Evolutionary conservation across 805 yeast species (phyloP).

Genomic region (Myxozyma kluyveri): DNA sequence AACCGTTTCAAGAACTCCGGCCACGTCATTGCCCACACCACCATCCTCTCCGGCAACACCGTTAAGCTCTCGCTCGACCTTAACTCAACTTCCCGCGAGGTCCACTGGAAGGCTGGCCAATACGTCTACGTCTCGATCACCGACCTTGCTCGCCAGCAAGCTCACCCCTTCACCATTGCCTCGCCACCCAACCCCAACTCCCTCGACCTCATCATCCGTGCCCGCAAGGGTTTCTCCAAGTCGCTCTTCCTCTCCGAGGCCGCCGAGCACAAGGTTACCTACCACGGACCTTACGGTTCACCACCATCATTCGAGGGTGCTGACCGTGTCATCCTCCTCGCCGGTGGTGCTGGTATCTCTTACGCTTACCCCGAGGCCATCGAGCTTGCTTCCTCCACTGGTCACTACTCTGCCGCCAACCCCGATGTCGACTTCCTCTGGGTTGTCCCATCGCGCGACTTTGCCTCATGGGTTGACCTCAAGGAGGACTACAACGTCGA

Average conservation of each 20-base stretch:
- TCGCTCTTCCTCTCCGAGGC: conserved; percentile 27
- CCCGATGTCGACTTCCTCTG: conserved; percentile 35
- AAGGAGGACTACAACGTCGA: conserved; percentile 30
- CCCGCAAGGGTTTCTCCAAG: conserved; percentile 37
- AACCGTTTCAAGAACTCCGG: conserved; percentile 27
- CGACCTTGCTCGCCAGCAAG: conserved; percentile 28
- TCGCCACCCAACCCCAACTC: conserved; percentile 29
- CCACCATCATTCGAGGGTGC: conserved; percentile 29
- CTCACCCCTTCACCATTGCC: conserved; percentile 31
- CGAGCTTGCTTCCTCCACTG: conserved; percentile 24
- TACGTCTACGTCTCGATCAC: conserved; percentile 26
- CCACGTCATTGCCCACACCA: conserved; percentile 26
- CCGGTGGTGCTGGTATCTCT: conserved; percentile 40
- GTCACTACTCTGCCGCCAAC: conserved; percentile 25
- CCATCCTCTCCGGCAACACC: conserved; percentile 29
- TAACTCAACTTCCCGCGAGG: conserved; percentile 28
- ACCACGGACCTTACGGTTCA: conserved; percentile 30
- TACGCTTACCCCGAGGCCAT: conserved; percentile 35
- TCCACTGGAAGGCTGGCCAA: conserved; percentile 32
- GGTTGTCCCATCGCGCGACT: conserved; percentile 36
- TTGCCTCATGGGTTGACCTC: conserved; percentile 34
- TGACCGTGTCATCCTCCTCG: conserved; percentile 32
- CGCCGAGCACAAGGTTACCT: conserved; percentile 29
- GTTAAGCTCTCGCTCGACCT: conserved; percentile 28
- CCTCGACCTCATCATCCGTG: conserved; percentile 36